These are phyloP conservation scores for Aquilaria sinensis DNA, from an alignment of 345 rosid genomes.

Conservation along the genomic window DNA sequence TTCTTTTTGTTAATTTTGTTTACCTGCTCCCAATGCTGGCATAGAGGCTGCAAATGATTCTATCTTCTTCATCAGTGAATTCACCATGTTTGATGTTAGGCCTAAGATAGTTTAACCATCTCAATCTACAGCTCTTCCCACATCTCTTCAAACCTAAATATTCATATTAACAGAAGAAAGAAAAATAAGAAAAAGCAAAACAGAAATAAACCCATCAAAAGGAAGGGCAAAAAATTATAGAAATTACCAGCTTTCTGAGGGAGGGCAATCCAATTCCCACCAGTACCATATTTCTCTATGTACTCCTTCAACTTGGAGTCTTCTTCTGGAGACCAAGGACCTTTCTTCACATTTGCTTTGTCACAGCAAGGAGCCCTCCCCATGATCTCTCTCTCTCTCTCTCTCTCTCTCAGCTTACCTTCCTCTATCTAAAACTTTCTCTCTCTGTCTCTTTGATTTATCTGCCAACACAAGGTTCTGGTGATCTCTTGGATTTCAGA, in stretches of 20 bases:
- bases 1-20: not conserved
- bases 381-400: constrained; percentile 36
- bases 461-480: constrained; percentile 5
- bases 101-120: constrained; percentile 96
- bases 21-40: constrained; percentile 97
- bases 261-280: constrained; percentile 92
- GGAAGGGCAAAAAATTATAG: not conserved
- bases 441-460: constrained; percentile 9
- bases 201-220: not conserved
- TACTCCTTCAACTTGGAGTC: constrained; percentile 79
- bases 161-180: constrained; percentile 2
- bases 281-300: constrained; percentile 80
- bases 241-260: constrained; percentile 86
- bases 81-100: constrained; percentile 95
- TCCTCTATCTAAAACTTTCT: not conserved
- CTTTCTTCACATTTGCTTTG: constrained; percentile 91
- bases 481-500: constrained; percentile 15
- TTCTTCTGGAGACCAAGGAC: constrained; percentile 98
- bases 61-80: constrained; percentile 82
- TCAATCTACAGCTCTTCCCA: constrained; percentile 94
- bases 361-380: constrained; percentile 99
- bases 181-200: constrained; percentile 1
- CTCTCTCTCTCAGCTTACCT: constrained; percentile 1
- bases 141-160: constrained; percentile 76
- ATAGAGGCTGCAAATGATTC: constrained; percentile 63